Conservation (phyloP, 2,329 filamentous ascomycete species). For the Monilinia vaccinii-corymbosi region DNA sequence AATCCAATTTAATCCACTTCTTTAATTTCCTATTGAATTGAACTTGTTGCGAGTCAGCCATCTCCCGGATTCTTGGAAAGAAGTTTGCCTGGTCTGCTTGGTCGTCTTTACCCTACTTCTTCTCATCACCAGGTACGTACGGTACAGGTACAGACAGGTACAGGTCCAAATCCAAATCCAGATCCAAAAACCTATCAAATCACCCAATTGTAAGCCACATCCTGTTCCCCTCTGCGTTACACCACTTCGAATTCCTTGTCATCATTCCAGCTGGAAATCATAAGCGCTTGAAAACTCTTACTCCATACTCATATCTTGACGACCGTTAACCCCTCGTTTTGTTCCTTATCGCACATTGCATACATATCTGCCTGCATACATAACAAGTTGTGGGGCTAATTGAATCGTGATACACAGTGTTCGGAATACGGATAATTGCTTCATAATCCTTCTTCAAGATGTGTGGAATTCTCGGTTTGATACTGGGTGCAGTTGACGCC, state of each 20-base stretch:
- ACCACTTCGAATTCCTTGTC: not conserved
- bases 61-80: too few species aligned
- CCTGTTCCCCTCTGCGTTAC: not conserved
- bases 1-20: not conserved
- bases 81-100: too few species aligned
- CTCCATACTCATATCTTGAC: constrained; percentile 21
- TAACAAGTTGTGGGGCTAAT: constrained; percentile 10
- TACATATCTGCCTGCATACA: too few species aligned
- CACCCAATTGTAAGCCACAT: not conserved
- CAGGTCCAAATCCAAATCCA: too few species aligned
- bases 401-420: not conserved
- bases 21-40: not conserved
- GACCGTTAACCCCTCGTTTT: constrained; percentile 1
- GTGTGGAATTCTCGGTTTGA: constrained; percentile 54
- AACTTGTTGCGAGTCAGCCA: too few species aligned
- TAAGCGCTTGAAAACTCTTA: constrained; percentile 21
- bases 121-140: too few species aligned
- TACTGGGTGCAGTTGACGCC: constrained; percentile 46
- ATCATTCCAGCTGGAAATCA: constrained; percentile 22
- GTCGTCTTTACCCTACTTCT: too few species aligned
- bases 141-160: too few species aligned
- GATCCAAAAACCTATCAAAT: not conserved
- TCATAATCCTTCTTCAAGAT: constrained; percentile 32
- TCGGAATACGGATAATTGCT: not conserved
- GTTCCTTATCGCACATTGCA: not conserved